Percentiles rank a stretch among this genome's conserved stretches.
These are phyloP conservation scores for Populus simonii DNA, from an alignment of 345 rosid genomes.

Conservation along the genomic window DNA sequence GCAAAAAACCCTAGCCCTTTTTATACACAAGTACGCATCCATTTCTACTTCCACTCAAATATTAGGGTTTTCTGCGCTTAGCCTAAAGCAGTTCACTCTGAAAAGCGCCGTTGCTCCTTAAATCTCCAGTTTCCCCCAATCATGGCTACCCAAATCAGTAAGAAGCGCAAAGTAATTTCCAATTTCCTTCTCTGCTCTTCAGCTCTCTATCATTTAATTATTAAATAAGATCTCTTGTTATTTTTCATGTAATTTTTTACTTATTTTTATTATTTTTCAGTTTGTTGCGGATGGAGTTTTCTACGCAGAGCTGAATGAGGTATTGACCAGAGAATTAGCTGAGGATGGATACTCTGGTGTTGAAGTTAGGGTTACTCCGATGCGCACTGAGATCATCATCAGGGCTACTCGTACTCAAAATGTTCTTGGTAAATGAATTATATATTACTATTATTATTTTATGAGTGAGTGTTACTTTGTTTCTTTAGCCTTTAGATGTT, in stretches of 20 bases:
- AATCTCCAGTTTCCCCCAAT: not conserved
- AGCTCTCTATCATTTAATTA: not conserved
- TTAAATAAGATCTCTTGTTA: not conserved
- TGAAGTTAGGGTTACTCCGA: conserved; percentile 34
- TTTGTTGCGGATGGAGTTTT: conserved; percentile 32
- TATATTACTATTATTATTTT: no score
- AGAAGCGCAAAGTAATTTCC: conserved; percentile 24
- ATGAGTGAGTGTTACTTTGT: not conserved
- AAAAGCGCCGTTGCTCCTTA: not conserved
- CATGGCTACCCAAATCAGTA: conserved; percentile 29
- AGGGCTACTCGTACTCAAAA: conserved; percentile 35
- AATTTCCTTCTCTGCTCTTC: not conserved
- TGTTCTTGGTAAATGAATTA: conserved; percentile 22
- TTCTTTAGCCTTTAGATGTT: not conserved
- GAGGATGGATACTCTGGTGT: conserved; percentile 38
- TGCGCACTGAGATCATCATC: conserved; percentile 39
- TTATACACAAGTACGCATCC: not conserved
- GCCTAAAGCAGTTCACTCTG: not conserved
- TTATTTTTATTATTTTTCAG: not conserved
- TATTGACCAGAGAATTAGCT: conserved; percentile 30
- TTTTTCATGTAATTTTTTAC: not conserved
- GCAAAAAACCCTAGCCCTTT: not conserved
- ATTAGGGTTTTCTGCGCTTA: not conserved
- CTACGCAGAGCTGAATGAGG: conserved; percentile 31
- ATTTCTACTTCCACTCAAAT: not conserved